Evolutionary conservation across 169 alveolate species (phyloP).

Genomic region (Cyclospora cayetanensis): DNA sequence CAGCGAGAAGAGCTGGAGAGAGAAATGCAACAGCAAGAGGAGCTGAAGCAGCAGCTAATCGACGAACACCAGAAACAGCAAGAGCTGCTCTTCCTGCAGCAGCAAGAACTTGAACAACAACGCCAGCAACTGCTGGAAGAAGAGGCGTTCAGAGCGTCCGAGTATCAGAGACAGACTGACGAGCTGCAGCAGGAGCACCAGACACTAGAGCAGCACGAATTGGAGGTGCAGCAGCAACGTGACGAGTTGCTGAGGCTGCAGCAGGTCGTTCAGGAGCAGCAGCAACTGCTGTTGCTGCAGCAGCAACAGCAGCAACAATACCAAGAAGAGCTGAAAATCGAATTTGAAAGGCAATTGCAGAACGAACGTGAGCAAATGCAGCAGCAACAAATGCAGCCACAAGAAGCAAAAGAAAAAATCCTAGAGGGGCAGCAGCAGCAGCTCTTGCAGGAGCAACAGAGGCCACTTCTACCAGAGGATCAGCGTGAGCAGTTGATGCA

Average conservation of each 20-base stretch:
- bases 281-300: conserved; percentile 13
- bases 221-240: conserved; percentile 38
- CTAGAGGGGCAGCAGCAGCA: conserved; percentile 27
- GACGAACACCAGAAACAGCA: conserved; percentile 22
- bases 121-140: conserved; percentile 57
- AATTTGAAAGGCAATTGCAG: neutral
- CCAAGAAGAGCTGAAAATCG: neutral
- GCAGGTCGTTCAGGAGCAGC: conserved; percentile 25
- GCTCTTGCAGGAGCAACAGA: neutral
- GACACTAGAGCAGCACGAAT: conserved; percentile 45
- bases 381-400: neutral
- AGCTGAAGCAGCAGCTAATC: conserved; percentile 26
- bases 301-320: conserved; percentile 40
- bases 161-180: neutral
- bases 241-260: conserved; percentile 23
- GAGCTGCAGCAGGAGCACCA: conserved; percentile 13
- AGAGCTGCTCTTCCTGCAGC: conserved; percentile 33
- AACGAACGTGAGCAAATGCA: neutral
- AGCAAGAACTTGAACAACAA: conserved; percentile 35
- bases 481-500: neutral
- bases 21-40: conserved; percentile 46
- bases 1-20: conserved; percentile 3
- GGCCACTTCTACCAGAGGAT: neutral
- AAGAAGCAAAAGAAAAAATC: no score
- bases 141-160: conserved; percentile 4